These are phyloP conservation scores for Volvox reticuliferus DNA, from an alignment of 139 green algal genomes.

Conservation along the genomic window DNA sequence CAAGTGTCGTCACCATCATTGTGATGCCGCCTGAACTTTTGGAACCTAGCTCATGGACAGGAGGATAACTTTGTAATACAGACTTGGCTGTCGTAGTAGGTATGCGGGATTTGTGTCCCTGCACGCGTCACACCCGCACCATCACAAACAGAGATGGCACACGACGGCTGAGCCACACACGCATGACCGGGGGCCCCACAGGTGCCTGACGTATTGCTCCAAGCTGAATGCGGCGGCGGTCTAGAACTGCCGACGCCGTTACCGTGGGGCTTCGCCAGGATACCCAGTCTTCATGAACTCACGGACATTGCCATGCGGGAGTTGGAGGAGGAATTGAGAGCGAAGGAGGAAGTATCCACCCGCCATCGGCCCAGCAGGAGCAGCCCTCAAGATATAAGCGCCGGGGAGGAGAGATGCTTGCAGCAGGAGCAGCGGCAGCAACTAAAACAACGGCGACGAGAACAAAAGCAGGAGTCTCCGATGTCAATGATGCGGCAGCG, in stretches of 20 bases:
- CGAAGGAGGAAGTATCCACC: background rate
- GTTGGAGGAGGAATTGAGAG: background rate
- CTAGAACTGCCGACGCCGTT: constrained; percentile 32
- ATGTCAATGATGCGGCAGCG: too few relatives aligned
- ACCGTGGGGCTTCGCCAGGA: constrained; percentile 38
- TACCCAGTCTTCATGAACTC: constrained; percentile 12
- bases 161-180: too few relatives aligned
- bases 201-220: constrained; percentile 26
- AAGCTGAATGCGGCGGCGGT: constrained; percentile 37
- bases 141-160: too few relatives aligned
- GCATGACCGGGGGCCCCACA: background rate
- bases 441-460: too few relatives aligned
- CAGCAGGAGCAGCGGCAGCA: background rate
- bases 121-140: too few relatives aligned
- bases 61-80: too few relatives aligned
- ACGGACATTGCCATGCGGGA: constrained; percentile 3
- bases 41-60: too few relatives aligned
- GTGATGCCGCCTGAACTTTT: too few relatives aligned
- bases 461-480: background rate
- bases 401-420: background rate
- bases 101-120: too few relatives aligned
- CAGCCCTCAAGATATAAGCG: background rate
- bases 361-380: background rate
- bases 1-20: too few relatives aligned
- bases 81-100: too few relatives aligned